These are phyloP conservation scores for Clavulina sp. DNA, from an alignment of 768 basidiomycete species.

Conservation along the genomic window DNA sequence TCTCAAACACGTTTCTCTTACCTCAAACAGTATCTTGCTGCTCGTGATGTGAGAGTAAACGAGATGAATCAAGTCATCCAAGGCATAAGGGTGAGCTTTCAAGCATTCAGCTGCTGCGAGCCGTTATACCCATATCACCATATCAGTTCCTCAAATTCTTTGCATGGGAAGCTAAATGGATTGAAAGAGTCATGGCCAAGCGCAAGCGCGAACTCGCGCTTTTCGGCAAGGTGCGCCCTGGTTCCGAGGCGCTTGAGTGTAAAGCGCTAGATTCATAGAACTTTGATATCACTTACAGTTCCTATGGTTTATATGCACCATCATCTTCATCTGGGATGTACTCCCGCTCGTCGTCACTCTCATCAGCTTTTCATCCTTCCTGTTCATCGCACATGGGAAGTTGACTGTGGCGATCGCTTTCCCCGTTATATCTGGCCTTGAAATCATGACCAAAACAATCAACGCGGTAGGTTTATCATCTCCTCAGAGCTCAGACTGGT, in stretches of 20 bases:
- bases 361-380: slow-evolving; percentile 58
- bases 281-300: too few relatives aligned
- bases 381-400: slow-evolving; percentile 46
- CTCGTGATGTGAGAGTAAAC: slow-evolving; percentile 60
- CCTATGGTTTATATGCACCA: slow-evolving; percentile 25
- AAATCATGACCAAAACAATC: background rate
- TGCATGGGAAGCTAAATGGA: slow-evolving; percentile 22
- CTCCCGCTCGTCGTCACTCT: slow-evolving; percentile 70
- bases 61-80: slow-evolving; percentile 60
- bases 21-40: slow-evolving; percentile 33
- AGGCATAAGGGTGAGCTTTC: background rate
- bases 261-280: too few relatives aligned
- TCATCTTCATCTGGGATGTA: slow-evolving; percentile 51
- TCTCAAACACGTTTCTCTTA: slow-evolving; percentile 16
- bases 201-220: slow-evolving; percentile 55
- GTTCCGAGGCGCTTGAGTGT: background rate
- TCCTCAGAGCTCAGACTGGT: too few relatives aligned
- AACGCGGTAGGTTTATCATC: slow-evolving; percentile 28
- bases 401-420: slow-evolving; percentile 75
- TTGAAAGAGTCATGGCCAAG: slow-evolving; percentile 30
- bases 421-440: slow-evolving; percentile 1
- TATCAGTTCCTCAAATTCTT: slow-evolving; percentile 20
- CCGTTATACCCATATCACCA: background rate
- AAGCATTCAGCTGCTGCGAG: background rate
- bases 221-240: slow-evolving; percentile 29